Evolutionary conservation across 495 filamentous ascomycete genomes (phyloP), one percentile per base, ranked within the genome.

Genomic region (Xylaria grammica): DNA sequence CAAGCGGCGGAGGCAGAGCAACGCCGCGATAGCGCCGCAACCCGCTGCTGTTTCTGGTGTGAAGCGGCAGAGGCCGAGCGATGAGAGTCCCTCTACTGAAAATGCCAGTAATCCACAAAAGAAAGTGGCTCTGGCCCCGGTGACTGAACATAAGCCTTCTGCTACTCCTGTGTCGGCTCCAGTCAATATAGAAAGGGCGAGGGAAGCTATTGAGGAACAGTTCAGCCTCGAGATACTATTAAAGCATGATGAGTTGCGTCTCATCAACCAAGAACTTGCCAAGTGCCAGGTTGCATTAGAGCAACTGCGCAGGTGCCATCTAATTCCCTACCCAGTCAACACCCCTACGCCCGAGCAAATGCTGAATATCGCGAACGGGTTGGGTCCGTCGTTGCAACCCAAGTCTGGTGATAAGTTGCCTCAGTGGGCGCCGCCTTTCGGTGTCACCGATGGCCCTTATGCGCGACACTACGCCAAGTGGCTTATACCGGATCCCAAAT

Each of bases 281-380:
- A 97, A 96, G 81, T 97, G 94, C 69, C 93, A 97, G 81, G 81
- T 93, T 67, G 91, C 93, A n/a, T 84, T 97, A 66, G 95, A 99
- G 77, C 95, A 98, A 75, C 84, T 99, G 51, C 90, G 95, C 62
- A 89, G 95, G 58, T 97, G 93, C 72, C 87, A 92, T 68, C 80
- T 97, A 69, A 92, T 96, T 55, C 94, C 95, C 6, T 97, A 91
- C 75, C 92, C 93, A 38, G 85, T 86, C 32, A 77, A 79, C 48
- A 79, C 83, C 57, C 87, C 85, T 19, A 83, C 79, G n/a, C 82
- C 85, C 34, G 78, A 86, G 57, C 86, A 86, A 49, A 80, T 86
- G 74, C 72, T 86, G 67, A 83, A 90, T 65, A 84, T 95, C 65
- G 89, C 84, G 74, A 82, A 80, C 59, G 93, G 93, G 46, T 84